Evolutionary conservation across 345 rosid species (phyloP).

Genomic region (Eucalyptus curtisii): DNA sequence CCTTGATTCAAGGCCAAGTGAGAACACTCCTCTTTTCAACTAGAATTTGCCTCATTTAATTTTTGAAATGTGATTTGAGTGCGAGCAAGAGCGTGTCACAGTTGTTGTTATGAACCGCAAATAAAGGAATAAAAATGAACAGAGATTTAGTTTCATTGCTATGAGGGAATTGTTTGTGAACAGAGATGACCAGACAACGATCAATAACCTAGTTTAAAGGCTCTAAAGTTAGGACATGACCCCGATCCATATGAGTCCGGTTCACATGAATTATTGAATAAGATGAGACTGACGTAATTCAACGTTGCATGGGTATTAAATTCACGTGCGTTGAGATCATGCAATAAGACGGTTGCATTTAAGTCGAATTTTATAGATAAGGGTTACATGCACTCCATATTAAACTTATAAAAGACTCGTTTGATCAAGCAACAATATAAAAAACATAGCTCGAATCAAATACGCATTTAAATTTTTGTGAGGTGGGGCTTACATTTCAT

Average conservation of each 20-base stretch:
- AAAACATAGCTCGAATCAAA: neutral
- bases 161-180: neutral
- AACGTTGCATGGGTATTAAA: neutral
- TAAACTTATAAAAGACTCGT: neutral
- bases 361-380: neutral
- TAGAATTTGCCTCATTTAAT: too few species aligned
- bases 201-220: neutral
- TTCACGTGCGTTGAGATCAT: rapidly evolving
- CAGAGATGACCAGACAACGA: too few species aligned
- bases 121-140: neutral
- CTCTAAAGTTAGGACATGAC: neutral
- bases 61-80: too few species aligned
- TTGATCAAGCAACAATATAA: neutral
- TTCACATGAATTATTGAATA: neutral
- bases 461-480: neutral
- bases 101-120: neutral
- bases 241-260: rapidly evolving
- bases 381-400: neutral
- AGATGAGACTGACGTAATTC: neutral
- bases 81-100: neutral
- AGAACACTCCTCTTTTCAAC: too few species aligned
- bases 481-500: neutral
- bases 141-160: neutral
- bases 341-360: neutral
- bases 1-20: too few species aligned